These are phyloP conservation scores for Gossypium raimondii DNA, from an alignment of 345 rosid species.

Conservation along the genomic window DNA sequence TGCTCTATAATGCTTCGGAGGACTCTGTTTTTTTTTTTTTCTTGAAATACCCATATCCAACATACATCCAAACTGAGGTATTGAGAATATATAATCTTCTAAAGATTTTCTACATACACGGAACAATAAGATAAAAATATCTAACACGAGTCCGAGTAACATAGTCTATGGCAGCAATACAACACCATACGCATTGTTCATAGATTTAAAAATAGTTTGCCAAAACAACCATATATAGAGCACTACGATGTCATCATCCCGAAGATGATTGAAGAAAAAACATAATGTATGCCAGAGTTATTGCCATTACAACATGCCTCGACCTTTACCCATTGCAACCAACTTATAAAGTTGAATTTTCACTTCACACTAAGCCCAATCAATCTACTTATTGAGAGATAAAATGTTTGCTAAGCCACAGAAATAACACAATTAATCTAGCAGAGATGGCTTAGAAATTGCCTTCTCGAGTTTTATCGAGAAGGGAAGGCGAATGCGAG, in stretches of 20 bases:
- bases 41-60: too few relatives aligned
- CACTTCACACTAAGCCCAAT: neutral
- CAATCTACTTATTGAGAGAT: slow-evolving; percentile 10
- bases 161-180: neutral
- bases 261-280: neutral
- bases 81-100: too few relatives aligned
- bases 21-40: too few relatives aligned
- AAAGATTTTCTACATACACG: too few relatives aligned
- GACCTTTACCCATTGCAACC: neutral
- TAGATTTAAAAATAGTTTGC: neutral
- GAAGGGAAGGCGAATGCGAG: slow-evolving; percentile 14
- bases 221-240: neutral
- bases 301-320: neutral
- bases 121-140: too few relatives aligned
- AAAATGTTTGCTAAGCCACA: neutral
- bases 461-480: slow-evolving; percentile 15
- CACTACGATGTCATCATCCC: neutral
- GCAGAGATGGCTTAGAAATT: slow-evolving; percentile 13
- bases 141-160: neutral
- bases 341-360: neutral
- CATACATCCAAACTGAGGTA: too few relatives aligned
- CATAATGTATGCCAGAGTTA: too few relatives aligned
- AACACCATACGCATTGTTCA: neutral
- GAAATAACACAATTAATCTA: neutral
- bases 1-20: too few relatives aligned